Evolutionary conservation across 139 green algal species (phyloP), one percentile per base, ranked within the genome.

Genomic region (Picochlorum sp.): DNA sequence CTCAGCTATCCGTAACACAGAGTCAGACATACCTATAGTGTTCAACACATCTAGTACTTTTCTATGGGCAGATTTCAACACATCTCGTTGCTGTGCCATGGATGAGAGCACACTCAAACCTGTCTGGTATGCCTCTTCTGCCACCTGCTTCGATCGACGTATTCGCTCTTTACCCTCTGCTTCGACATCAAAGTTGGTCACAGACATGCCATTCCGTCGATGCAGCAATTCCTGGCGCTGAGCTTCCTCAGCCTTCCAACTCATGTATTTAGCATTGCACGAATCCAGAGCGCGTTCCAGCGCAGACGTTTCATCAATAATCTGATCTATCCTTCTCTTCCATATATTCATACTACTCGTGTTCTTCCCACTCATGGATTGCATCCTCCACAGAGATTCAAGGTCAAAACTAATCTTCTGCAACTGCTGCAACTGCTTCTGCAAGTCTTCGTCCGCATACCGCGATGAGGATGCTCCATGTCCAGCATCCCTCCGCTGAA

Each of bases 31-130:
- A 8, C 87, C 89, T 16, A 95, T 63, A 4, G 75, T 82, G 73
- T 96, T 94, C 3, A 95, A 62, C 54, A 96, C 76, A 62, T 96
- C 90, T 49, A 96, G 67, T 49, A 83, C 72, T 68, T 90, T 91
- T 21, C 77, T 77, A 26, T 96, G 86, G 2, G 88, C 79, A n/a
- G 64, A 72, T 83, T 96, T 96, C 2, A 96, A 68, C 0, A 80
- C 65, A 54, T 96, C 88, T 10, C 85, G 67, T 63, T 85, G 88
- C 3, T 73, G 70, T 1, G 77, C 60, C 89, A 96, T 96, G 69
- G 50, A 74, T 18, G 41, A 52, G 5, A 96, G 68, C 41, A 94
- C 84, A 60, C 71, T 75, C 31, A 73, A 69, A 3, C 89, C 89
- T 18, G 76, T 79, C 49, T 89, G 73, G 28, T 85, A 90, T 18